Conservation (phyloP, 176 grass and related monocot species). For the Urochloa ruziziensis region DNA sequence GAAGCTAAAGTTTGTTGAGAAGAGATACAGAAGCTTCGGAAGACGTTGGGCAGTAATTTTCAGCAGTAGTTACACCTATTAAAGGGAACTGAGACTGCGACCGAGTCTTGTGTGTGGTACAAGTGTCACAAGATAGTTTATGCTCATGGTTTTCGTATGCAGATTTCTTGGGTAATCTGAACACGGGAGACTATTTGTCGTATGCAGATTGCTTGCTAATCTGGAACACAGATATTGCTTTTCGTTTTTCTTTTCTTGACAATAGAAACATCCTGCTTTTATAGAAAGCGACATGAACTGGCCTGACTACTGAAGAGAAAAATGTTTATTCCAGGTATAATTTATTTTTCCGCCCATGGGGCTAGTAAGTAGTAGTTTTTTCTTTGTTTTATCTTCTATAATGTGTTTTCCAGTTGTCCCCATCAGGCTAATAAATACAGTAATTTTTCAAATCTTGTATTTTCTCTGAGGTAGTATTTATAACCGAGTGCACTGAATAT, state of each 20-base stretch:
- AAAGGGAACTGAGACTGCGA: not conserved
- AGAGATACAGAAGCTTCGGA: not conserved
- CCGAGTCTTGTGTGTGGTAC: not conserved
- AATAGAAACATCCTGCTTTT: too few relatives aligned
- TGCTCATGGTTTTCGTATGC: conserved; percentile 17
- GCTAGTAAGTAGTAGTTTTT: not conserved
- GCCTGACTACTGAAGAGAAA: not conserved
- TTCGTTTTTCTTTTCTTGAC: too few relatives aligned
- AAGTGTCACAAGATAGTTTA: not conserved
- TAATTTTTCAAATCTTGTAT: not conserved
- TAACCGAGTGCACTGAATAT: not conserved
- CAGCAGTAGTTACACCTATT: conserved; percentile 27
- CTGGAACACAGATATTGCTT: not conserved
- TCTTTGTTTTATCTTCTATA: too few relatives aligned
- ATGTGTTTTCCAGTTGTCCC: not conserved
- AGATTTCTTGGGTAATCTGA: not conserved
- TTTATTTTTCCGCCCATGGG: not conserved
- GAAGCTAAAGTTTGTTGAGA: not conserved
- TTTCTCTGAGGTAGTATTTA: not conserved
- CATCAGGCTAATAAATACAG: not conserved
- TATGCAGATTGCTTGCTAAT: not conserved
- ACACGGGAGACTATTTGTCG: not conserved
- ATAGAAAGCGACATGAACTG: too few relatives aligned
- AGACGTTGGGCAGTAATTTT: conserved; percentile 34
- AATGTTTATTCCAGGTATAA: not conserved